Evolutionary conservation across 1,284 basidiomycete species (phyloP).

Genomic region (Coniferiporia weirii): DNA sequence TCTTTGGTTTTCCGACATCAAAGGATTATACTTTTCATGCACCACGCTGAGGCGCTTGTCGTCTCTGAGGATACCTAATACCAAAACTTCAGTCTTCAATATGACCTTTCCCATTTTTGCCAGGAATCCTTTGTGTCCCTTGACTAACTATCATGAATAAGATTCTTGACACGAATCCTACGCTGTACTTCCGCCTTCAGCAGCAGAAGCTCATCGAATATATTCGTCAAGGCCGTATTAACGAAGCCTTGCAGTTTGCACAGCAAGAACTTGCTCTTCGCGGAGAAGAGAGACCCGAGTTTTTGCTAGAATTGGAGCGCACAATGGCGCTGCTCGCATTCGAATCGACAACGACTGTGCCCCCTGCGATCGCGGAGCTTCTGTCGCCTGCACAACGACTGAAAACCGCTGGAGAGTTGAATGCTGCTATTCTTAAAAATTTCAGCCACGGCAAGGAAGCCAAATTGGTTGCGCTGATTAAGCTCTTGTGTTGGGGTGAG

Average conservation of each 20-base stretch:
- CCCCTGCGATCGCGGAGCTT: constrained; percentile 69
- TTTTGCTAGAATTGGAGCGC: constrained; percentile 85
- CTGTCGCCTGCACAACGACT: constrained; percentile 83
- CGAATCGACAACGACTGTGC: constrained; percentile 58
- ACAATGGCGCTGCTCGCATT: constrained; percentile 97
- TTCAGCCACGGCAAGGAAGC: constrained; percentile 90
- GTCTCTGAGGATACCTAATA: constrained; percentile 70
- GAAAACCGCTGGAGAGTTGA: constrained; percentile 92
- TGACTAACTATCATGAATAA: constrained; percentile 33
- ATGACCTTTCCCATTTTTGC: constrained; percentile 42
- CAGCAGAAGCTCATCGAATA: constrained; percentile 94
- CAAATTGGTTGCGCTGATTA: constrained; percentile 82
- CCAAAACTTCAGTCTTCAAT: constrained; percentile 90
- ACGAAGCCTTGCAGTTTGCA: constrained; percentile 85
- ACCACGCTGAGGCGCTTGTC: constrained; percentile 89
- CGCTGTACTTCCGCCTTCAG: constrained; percentile 88
- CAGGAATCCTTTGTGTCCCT: constrained; percentile 19
- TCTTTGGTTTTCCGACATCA: constrained; percentile 20
- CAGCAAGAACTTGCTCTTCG: constrained; percentile 91
- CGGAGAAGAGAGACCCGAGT: constrained; percentile 92
- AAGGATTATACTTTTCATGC: constrained; percentile 95
- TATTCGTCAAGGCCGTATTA: constrained; percentile 78
- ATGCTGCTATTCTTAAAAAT: constrained; percentile 90
- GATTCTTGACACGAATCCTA: constrained; percentile 93
- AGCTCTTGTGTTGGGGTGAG: constrained; percentile 88